Percentiles rank a stretch among this genome's conserved stretches.
These are phyloP conservation scores for Strobilomyces confusus DNA, from an alignment of 768 basidiomycete genomes.

Conservation along the genomic window DNA sequence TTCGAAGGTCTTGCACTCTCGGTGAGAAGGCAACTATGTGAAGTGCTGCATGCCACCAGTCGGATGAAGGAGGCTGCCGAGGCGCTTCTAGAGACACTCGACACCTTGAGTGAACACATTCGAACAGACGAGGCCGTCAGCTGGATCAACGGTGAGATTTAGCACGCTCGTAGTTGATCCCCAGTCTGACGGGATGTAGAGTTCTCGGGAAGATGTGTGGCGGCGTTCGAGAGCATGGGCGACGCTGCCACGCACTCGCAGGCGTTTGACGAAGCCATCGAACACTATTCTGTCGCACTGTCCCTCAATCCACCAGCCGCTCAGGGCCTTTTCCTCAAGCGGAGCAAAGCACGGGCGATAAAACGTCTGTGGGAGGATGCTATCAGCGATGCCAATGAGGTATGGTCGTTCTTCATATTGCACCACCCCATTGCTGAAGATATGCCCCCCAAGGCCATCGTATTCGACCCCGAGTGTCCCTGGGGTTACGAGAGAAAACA, in stretches of 20 bases:
- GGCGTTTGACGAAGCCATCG: conserved; percentile 11
- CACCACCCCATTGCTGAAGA: neutral
- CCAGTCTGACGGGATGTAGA: neutral
- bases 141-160: conserved; percentile 7
- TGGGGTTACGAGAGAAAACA: neutral
- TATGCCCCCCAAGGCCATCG: neutral
- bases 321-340: conserved; percentile 7
- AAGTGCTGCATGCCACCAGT: conserved; percentile 8
- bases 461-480: neutral
- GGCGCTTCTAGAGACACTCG: conserved; percentile 7
- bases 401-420: neutral
- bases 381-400: conserved; percentile 11
- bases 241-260: conserved; percentile 6
- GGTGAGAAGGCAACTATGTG: conserved; percentile 8
- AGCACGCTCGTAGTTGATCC: neutral
- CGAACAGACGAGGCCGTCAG: neutral
- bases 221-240: conserved; percentile 9
- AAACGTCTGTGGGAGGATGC: conserved; percentile 13
- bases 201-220: conserved; percentile 4
- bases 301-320: conserved; percentile 5
- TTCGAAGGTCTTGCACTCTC: conserved; percentile 8
- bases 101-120: neutral
- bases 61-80: conserved; percentile 11
- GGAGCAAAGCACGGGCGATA: conserved; percentile 11
- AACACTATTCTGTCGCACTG: conserved; percentile 12